A percentile compares a stretch with the other conserved stretches of the same genome.
These are phyloP conservation scores for Sphaceloma murrayae DNA, from an alignment of 2,329 filamentous ascomycete species.

Conservation along the genomic window DNA sequence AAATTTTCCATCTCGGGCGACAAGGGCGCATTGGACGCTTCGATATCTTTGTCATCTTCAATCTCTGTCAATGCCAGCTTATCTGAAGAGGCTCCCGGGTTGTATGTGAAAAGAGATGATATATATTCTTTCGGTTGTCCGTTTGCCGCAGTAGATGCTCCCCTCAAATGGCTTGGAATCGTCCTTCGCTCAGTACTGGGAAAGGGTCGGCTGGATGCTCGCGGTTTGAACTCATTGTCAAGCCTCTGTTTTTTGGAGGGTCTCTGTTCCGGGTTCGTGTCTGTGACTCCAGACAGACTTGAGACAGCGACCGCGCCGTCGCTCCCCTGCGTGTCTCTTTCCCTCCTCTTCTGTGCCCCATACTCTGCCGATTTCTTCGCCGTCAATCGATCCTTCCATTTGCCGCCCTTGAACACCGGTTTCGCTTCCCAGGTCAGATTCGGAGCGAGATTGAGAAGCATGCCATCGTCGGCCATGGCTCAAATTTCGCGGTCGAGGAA, in stretches of 20 bases:
- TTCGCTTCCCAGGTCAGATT: constrained; percentile 52
- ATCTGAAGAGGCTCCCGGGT: constrained; percentile 59
- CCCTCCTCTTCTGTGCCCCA: constrained; percentile 35
- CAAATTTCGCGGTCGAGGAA: too few relatives aligned
- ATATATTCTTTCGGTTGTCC: constrained; percentile 53
- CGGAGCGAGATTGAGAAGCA: constrained; percentile 86
- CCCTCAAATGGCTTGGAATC: neutral
- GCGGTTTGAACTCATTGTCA: neutral
- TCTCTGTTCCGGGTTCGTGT: neutral
- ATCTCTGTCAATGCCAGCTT: constrained; percentile 42
- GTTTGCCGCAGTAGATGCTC: constrained; percentile 1
- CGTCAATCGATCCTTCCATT: constrained; percentile 79
- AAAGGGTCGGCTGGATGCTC: neutral
- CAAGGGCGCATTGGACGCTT: constrained; percentile 85
- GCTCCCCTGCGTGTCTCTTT: constrained; percentile 8
- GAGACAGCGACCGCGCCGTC: neutral
- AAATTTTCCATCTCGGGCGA: constrained; percentile 78
- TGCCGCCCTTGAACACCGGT: constrained; percentile 70
- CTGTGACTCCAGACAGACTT: neutral
- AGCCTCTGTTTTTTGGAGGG: constrained; percentile 24
- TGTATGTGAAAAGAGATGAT: constrained; percentile 86
- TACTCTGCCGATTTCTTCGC: constrained; percentile 60
- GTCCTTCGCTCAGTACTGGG: constrained; percentile 2
- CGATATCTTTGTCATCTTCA: constrained; percentile 42
- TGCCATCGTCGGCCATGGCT: constrained; percentile 82